Evolutionary conservation across 768 basidiomycete genomes (phyloP).

Genomic region (Suillus bovinus): DNA sequence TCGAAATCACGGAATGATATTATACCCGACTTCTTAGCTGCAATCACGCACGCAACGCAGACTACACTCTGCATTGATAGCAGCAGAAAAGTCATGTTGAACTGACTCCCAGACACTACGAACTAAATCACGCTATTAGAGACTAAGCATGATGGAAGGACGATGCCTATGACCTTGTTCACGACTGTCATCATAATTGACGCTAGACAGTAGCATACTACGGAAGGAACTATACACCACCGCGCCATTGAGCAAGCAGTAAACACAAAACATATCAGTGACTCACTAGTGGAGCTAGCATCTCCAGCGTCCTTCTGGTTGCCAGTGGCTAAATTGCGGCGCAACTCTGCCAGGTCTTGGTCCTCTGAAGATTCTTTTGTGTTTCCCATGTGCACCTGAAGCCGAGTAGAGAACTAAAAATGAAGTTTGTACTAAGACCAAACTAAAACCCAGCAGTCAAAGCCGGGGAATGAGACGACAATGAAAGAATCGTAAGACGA

Average conservation of each 20-base stretch:
- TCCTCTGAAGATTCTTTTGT: constrained; percentile 26
- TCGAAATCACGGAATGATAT: constrained; percentile 88
- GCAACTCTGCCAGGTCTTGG: constrained; percentile 53
- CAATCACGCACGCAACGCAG: constrained; percentile 74
- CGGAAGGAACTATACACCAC: constrained; percentile 63
- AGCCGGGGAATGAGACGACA: neutral
- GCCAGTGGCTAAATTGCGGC: constrained; percentile 49
- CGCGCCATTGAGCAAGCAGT: neutral
- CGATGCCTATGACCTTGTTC: constrained; percentile 71
- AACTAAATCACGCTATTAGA: constrained; percentile 51
- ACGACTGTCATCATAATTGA: constrained; percentile 97
- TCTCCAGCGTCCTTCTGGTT: constrained; percentile 22
- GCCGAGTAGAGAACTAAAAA: neutral
- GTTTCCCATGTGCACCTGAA: constrained; percentile 9
- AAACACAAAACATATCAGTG: neutral
- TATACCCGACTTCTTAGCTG: constrained; percentile 72
- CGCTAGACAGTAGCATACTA: constrained; percentile 86
- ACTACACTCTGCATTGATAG: constrained; percentile 89
- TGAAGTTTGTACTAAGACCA: neutral
- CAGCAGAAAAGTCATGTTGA: constrained; percentile 97
- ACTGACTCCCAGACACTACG: constrained; percentile 89
- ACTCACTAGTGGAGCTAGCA: constrained; percentile 28
- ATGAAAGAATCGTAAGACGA: neutral
- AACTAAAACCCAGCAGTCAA: too few species aligned
- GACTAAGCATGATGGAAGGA: neutral